Conservation (phyloP, 164 flowering plant genomes). For the Pachysandra terminalis region DNA sequence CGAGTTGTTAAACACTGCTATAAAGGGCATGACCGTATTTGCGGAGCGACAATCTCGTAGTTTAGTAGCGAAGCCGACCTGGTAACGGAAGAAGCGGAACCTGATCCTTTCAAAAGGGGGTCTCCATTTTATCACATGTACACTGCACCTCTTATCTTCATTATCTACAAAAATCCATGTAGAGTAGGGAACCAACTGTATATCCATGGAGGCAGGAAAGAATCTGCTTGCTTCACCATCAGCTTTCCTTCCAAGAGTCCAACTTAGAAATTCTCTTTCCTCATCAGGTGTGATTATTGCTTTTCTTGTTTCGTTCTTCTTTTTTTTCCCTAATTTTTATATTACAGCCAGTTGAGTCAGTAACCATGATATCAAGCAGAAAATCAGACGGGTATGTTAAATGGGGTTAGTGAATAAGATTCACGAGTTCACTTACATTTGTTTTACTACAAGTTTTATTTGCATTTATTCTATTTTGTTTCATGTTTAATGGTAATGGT, state of each 20-base stretch:
- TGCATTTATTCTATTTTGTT: no score
- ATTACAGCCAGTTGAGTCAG: no score
- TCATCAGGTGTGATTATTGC: constrained; percentile 41
- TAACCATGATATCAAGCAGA: neutral
- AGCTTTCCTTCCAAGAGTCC: constrained; percentile 31
- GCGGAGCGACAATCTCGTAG: neutral
- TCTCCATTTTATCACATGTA: neutral
- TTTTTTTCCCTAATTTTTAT: neutral
- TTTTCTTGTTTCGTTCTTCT: neutral
- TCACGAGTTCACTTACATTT: neutral
- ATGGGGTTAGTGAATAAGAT: constrained; percentile 7
- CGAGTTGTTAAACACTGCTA: no score
- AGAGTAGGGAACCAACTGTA: neutral
- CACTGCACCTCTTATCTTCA: neutral
- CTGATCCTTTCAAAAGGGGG: constrained; percentile 2
- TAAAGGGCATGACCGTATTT: neutral
- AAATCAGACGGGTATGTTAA: constrained; percentile 3
- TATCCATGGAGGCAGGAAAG: constrained; percentile 47
- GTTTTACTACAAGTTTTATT: neutral
- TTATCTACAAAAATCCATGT: neutral
- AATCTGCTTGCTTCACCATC: constrained; percentile 40
- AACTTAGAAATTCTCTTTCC: constrained; percentile 24
- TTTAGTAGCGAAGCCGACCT: neutral
- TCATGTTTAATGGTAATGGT: neutral
- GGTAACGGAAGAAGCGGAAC: neutral